Conservation (phyloP, 345 rosid genomes). For the rapeseed (Brassica napus) region DNA sequence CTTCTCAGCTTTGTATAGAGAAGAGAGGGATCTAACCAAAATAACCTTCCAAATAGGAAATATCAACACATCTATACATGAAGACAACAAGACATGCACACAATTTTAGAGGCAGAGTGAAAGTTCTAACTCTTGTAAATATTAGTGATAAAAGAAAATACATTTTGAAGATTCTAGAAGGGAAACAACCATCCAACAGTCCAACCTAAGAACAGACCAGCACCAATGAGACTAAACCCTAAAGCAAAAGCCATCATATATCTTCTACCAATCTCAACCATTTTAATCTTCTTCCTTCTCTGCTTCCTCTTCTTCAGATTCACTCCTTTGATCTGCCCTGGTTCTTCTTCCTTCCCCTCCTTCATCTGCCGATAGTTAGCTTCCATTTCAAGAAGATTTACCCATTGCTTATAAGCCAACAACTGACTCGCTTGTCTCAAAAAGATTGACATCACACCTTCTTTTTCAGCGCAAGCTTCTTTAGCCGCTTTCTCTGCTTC, state of each 20-base stretch:
- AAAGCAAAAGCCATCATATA: slow-evolving; percentile 68
- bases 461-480: slow-evolving; percentile 79
- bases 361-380: slow-evolving; percentile 53
- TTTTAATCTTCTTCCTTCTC: slow-evolving; percentile 38
- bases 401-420: slow-evolving; percentile 92
- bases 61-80: slow-evolving; percentile 13
- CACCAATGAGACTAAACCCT: slow-evolving; percentile 84
- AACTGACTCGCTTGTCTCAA: slow-evolving; percentile 89
- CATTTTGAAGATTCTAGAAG: slow-evolving; percentile 38
- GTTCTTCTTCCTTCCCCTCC: slow-evolving; percentile 3
- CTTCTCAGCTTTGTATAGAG: background rate
- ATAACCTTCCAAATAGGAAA: background rate
- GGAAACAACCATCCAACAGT: slow-evolving; percentile 87
- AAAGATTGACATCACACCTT: slow-evolving; percentile 66
- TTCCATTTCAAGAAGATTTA: slow-evolving; percentile 83
- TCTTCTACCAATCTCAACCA: slow-evolving; percentile 45
- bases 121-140: slow-evolving; percentile 13
- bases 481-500: slow-evolving; percentile 83
- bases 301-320: slow-evolving; percentile 37
- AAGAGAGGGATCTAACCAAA: background rate
- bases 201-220: slow-evolving; percentile 93
- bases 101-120: slow-evolving; percentile 2
- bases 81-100: background rate
- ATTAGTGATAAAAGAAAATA: slow-evolving; percentile 13
- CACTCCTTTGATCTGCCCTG: slow-evolving; percentile 37